A percentile compares a stretch with the other conserved stretches of the same genome.
These are phyloP conservation scores for Macadamia tetraphylla DNA, from an alignment of 164 flowering plant species.

Conservation along the genomic window DNA sequence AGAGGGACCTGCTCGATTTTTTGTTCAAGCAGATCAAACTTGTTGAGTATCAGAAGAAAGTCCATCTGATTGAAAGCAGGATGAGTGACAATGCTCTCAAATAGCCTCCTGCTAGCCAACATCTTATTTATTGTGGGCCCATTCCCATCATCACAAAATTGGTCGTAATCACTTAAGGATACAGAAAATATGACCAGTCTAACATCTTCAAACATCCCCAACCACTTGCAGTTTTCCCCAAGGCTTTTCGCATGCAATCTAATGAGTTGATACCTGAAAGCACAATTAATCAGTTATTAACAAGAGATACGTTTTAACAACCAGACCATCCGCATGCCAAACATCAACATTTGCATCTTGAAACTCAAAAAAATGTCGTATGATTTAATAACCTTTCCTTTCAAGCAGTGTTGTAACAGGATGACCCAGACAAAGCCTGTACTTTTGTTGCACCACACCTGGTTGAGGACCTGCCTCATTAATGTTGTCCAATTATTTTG, in stretches of 20 bases:
- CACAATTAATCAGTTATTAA: slow-evolving; percentile 5
- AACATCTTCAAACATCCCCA: slow-evolving; percentile 96
- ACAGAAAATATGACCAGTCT: slow-evolving; percentile 80
- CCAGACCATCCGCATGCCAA: neutral
- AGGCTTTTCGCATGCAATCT: slow-evolving; percentile 73
- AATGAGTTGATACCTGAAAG: slow-evolving; percentile 73
- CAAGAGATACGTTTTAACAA: neutral
- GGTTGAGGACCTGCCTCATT: too few species aligned
- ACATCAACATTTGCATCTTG: too few species aligned
- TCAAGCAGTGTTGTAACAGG: too few species aligned
- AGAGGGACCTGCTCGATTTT: slow-evolving; percentile 64
- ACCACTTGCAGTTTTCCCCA: slow-evolving; percentile 91
- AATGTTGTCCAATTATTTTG: too few species aligned
- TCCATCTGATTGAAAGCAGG: slow-evolving; percentile 76
- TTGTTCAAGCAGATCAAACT: slow-evolving; percentile 70
- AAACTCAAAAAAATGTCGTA: too few species aligned
- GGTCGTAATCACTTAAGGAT: slow-evolving; percentile 71
- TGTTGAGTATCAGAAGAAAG: slow-evolving; percentile 78
- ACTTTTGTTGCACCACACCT: too few species aligned
- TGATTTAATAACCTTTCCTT: too few species aligned
- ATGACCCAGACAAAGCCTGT: too few species aligned
- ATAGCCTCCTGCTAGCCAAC: slow-evolving; percentile 56
- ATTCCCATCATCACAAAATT: slow-evolving; percentile 39
- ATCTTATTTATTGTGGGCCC: slow-evolving; percentile 65
- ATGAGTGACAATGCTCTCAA: slow-evolving; percentile 78